Conservation (phyloP, 2,329 filamentous ascomycete genomes). For the Emmonsia crescens region DNA sequence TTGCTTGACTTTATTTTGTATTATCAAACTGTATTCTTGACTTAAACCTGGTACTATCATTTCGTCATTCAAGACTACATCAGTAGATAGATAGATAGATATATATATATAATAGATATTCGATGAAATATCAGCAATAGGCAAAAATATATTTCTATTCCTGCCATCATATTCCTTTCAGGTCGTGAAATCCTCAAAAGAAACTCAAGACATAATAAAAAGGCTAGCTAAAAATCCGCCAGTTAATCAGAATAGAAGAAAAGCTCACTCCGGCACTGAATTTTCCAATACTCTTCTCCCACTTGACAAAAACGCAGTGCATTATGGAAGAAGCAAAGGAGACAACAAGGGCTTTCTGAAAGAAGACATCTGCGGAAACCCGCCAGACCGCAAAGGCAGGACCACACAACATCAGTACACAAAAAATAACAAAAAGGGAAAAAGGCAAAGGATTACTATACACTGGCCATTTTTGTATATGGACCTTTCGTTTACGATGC, state of each 20-base stretch:
- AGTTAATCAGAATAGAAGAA: background rate
- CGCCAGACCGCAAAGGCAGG: background rate
- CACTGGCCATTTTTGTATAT: background rate
- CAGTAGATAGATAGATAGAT: background rate
- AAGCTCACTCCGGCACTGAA: background rate
- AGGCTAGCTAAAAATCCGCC: background rate
- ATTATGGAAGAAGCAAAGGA: background rate
- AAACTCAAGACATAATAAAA: background rate
- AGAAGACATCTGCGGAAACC: background rate
- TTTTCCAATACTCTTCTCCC: background rate
- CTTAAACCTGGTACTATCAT: background rate
- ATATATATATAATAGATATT: background rate
- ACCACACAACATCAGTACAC: background rate
- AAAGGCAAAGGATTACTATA: conserved; percentile 3
- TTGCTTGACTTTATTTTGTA: background rate
- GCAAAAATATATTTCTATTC: background rate
- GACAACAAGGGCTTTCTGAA: background rate
- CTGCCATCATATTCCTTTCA: background rate
- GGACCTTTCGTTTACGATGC: conserved; percentile 19
- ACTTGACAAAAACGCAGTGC: background rate
- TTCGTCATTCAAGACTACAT: background rate
- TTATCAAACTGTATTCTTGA: background rate
- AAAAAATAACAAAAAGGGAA: background rate
- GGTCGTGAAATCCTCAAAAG: background rate
- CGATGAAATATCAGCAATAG: background rate